Base-by-base conservation (phyloP, 2,329 filamentous ascomycete species). In the Neocatenulostroma microsporum region DNA sequence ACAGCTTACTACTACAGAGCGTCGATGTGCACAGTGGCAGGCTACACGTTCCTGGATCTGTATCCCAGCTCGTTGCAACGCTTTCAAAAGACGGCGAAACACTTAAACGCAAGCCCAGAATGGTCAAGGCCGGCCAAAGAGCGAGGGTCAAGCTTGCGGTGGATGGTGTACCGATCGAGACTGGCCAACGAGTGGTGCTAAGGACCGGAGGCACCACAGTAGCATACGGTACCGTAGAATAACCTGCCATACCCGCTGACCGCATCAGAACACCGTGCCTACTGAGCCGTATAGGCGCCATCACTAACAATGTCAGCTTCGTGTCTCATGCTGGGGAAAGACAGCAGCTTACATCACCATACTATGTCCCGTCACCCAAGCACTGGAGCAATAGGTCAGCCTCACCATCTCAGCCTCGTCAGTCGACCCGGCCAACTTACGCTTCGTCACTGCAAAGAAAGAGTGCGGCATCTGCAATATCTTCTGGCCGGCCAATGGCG, bases 11-110 rank as follows among this genome's bases (percentile, higher is more conserved):
- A 62, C 89, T 89, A 0, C 91, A 89, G 76, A 76, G 78, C 17
- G 76, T 96, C 8, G 89, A 96, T 53, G 78, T 98, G 7, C 88
- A 95, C 58, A 72, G 85, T 14, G 91, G 91, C 0, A 73, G 87
- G 7, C 64, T 96, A 34, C 84, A 94, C 58, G 78, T 80, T 0
- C 73, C 84, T 0, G 91, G 84, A 0, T 74, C 76, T 31, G 82
- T 98, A 26, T 70, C 72, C 35, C 74, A 77, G 44, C 70, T 96
- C 46, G 64, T 82, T 7, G 84, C 82, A 1, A 70, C 79, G 2
- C 61, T 96, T 28, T 84, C 95, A 60, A 70, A 72, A 7, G 84
- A 75, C 2, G 89, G 87, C 0, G 70, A 74, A n/a, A 66, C 82
- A 1, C 56, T 79, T 27, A 93, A 88, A 70, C 93, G 85, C 68